Evolutionary conservation across 768 basidiomycete genomes (phyloP), one percentile per base, ranked within the genome.

Genomic region (Xerocomellus dryophilus): DNA sequence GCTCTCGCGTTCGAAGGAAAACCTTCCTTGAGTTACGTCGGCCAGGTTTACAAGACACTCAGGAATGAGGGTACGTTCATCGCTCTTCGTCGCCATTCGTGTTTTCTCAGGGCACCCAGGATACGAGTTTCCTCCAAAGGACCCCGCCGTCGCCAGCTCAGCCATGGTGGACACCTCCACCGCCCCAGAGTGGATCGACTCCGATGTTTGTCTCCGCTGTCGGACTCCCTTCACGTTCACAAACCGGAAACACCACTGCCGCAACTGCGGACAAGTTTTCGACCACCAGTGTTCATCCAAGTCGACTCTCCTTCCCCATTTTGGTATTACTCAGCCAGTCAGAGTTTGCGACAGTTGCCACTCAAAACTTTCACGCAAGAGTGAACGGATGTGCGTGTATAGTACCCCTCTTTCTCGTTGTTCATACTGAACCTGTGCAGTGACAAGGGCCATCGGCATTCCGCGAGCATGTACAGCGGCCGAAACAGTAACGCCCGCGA

Each of bases 161-260:
- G 90, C 86, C 12, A 92, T 94, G 89, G 88, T 93, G 5, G 90
- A 93, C 66, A 93, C 93, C 0, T 81, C 88, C 62, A 91, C 87
- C 0, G 90, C 97, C 0, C 97, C 97, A 2, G 91, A 96, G 67
- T 99, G 97, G 97, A 88, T 93, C 41, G 96, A 98, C 68, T 93
- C 93, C 0, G 93, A 97, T 43, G 83, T 94, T 15, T 99, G 97
- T 69, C 82, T 96, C 53, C 84, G 93, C 18, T 99, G 97, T 70
- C 83, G 97, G 17, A 86, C 89, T 0, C 69, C 91, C 0, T 99
- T 99, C 71, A 83, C 86, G 0, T 94, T 98, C 68, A 97, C 94
- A 29, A 98, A 98, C 67, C 82, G 97, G 47, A 98, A 98, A 68
- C 97, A 99, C 64, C 97, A 99, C 65, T 99, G 97, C 68, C 84